Evolutionary conservation across 306 rosid genomes (phyloP).

Genomic region (Vigna nakashimae): DNA sequence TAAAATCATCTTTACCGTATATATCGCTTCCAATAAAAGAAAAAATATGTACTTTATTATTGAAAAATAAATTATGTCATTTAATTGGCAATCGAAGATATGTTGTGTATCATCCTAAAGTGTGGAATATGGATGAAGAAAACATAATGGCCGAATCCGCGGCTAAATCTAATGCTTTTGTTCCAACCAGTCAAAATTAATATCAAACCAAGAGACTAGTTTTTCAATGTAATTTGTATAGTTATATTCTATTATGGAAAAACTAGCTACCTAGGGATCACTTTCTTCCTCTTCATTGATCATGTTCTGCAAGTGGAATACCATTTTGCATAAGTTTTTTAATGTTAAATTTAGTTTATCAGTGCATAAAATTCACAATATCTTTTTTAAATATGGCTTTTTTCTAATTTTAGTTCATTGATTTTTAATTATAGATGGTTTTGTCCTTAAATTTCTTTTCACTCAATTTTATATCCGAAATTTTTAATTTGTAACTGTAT

Average conservation of each 20-base stretch:
- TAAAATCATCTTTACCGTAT: too few relatives aligned
- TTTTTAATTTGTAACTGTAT: too few relatives aligned
- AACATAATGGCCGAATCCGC: background rate
- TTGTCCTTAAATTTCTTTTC: too few relatives aligned
- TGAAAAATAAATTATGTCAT: too few relatives aligned
- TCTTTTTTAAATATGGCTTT: too few relatives aligned
- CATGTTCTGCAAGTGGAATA: background rate
- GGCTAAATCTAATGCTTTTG: conserved; percentile 16
- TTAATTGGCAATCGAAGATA: background rate
- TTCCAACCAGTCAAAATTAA: background rate
- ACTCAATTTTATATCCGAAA: too few relatives aligned
- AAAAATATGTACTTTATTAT: too few relatives aligned
- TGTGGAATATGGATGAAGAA: background rate
- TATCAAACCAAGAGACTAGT: background rate
- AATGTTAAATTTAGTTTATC: too few relatives aligned
- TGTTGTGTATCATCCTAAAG: background rate
- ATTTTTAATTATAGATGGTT: too few relatives aligned
- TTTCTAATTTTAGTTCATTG: too few relatives aligned
- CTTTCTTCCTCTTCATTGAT: background rate
- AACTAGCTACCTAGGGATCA: background rate
- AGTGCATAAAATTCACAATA: too few relatives aligned
- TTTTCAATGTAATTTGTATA: background rate
- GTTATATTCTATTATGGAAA: background rate
- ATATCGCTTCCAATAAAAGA: too few relatives aligned
- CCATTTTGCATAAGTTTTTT: background rate